Conservation (phyloP, 768 basidiomycete genomes). For the Lactifluus echinatus region DNA sequence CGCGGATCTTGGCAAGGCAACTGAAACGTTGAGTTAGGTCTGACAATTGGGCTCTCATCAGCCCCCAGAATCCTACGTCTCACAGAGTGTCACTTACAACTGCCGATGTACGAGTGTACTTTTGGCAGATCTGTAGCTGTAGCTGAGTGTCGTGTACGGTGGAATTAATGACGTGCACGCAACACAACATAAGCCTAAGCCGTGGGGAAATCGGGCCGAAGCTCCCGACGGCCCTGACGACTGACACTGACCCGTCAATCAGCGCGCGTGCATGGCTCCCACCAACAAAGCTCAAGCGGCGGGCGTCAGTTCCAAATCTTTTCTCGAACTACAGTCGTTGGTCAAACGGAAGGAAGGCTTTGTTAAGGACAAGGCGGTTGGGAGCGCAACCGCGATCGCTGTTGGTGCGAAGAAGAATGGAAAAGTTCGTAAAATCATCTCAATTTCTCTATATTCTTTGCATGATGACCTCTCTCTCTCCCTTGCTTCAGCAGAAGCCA, state of each 20-base stretch:
- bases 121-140: neutral
- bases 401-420: conserved; percentile 62
- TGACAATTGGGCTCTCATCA: neutral
- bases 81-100: neutral
- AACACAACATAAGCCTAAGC: too few species aligned
- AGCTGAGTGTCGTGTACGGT: neutral
- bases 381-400: conserved; percentile 41
- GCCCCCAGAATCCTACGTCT: neutral
- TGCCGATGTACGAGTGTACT: neutral
- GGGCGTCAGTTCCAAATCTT: conserved; percentile 64
- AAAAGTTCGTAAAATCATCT: conserved; percentile 44
- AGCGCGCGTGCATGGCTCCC: conserved; percentile 33
- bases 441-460: neutral
- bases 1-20: neutral
- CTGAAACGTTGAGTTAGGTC: neutral
- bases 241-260: neutral
- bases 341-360: conserved; percentile 53
- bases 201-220: neutral
- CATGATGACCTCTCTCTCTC: neutral
- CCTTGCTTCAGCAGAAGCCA: conserved; percentile 64
- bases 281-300: conserved; percentile 56
- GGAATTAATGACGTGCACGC: neutral
- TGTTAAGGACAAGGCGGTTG: conserved; percentile 53
- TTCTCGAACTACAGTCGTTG: conserved; percentile 71
- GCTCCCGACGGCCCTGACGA: neutral